A percentile compares a stretch with the other conserved stretches of the same genome.
These are phyloP conservation scores for Roridomyces roridus DNA, from an alignment of 768 basidiomycete genomes.

Conservation along the genomic window DNA sequence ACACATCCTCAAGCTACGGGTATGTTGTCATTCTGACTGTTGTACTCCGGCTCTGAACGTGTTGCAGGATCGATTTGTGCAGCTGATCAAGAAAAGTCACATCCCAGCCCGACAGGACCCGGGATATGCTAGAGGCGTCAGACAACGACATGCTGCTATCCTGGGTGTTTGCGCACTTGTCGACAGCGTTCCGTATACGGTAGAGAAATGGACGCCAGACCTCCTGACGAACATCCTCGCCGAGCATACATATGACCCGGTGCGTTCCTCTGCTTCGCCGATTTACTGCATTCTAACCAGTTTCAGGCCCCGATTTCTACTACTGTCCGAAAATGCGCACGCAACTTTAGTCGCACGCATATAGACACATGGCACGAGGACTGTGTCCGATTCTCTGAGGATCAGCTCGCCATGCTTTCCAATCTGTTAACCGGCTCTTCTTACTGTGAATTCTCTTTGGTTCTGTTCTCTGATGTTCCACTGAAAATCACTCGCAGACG, in stretches of 20 bases:
- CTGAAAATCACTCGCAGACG: conserved; percentile 5
- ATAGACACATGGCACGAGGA: conserved; percentile 93
- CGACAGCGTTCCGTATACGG: conserved; percentile 94
- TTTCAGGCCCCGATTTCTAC: conserved; percentile 80
- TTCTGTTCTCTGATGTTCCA: no score
- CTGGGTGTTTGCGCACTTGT: conserved; percentile 93
- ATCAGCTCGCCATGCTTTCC: conserved; percentile 81
- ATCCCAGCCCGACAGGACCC: conserved; percentile 70
- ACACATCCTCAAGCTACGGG: conserved; percentile 78
- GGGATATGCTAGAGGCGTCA: conserved; percentile 71
- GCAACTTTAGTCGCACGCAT: conserved; percentile 82
- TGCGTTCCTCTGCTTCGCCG: conserved; percentile 33
- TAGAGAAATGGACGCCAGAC: conserved; percentile 93
- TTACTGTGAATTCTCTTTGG: conserved; percentile 60
- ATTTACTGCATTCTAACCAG: conserved; percentile 19
- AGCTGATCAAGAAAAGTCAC: conserved; percentile 69
- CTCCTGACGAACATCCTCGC: conserved; percentile 80
- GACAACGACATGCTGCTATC: conserved; percentile 88
- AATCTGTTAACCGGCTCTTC: conserved; percentile 87
- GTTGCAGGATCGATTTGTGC: conserved; percentile 75
- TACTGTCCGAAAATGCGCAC: conserved; percentile 80
- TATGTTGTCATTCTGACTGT: conserved; percentile 35
- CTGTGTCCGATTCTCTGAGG: conserved; percentile 83
- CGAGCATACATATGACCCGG: conserved; percentile 87
- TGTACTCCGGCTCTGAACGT: not conserved